phyloP scores from a whole-genome alignment of 75 land plant species.

The Ceratopteris richardii region DNA sequence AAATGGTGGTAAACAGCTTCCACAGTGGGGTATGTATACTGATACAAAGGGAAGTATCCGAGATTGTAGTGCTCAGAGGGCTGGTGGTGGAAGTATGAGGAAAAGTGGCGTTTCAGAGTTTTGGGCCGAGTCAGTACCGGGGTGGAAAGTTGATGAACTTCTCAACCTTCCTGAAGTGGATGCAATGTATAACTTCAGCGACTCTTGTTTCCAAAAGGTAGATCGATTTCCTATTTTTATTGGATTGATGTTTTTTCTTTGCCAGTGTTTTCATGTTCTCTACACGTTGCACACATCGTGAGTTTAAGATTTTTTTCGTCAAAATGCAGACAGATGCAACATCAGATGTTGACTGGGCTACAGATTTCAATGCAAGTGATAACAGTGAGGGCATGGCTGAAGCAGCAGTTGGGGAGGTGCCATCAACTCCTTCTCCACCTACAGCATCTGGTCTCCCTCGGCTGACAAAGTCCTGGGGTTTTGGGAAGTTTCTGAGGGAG shows the following conservation, averaged over 20 bases:
- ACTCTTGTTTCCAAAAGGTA: not conserved
- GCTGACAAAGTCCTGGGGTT: not conserved
- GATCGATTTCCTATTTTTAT: too few relatives aligned
- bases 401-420: not conserved
- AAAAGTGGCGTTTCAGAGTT: not conserved
- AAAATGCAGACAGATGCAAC: constrained; percentile 1
- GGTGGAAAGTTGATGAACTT: constrained; percentile 6
- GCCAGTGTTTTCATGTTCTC: not conserved
- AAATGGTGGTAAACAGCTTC: not conserved
- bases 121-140: not conserved
- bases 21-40: not conserved
- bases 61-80: not conserved
- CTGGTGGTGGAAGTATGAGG: not conserved
- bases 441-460: constrained; percentile 1
- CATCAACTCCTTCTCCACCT: constrained; percentile 3
- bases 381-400: not conserved
- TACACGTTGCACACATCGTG: too few relatives aligned
- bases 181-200: not conserved
- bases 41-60: not conserved
- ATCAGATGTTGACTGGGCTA: not conserved
- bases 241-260: not conserved
- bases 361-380: not conserved
- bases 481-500: not conserved
- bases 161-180: not conserved
- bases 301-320: too few relatives aligned